phyloP scores from a whole-genome alignment of 2,329 filamentous ascomycete species.

The Fusarium siculi region DNA sequence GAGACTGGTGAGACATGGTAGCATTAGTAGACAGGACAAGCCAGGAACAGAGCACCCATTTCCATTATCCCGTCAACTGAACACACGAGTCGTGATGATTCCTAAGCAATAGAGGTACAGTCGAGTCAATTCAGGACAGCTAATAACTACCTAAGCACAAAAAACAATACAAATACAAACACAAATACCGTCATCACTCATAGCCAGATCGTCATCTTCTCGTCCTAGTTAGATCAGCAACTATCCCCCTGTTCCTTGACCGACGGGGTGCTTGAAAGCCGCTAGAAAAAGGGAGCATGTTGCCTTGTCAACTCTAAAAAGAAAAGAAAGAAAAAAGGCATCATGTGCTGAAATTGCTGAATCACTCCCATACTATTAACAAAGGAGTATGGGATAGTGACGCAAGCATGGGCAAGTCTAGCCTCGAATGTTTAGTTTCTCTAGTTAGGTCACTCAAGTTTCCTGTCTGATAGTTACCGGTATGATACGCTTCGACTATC shows the following conservation, averaged over 20 bases:
- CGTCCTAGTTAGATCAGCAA: constrained; percentile 14
- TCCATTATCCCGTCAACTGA: constrained; percentile 5
- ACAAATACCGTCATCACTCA: constrained; percentile 27
- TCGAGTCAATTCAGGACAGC: neutral
- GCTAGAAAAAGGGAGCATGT: constrained; percentile 22
- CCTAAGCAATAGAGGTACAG: neutral
- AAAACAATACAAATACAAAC: constrained; percentile 5
- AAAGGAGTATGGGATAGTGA: constrained; percentile 1
- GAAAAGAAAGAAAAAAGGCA: neutral
- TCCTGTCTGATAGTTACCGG: neutral
- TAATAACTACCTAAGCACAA: neutral
- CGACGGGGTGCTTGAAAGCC: constrained; percentile 2
- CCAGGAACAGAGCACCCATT: constrained; percentile 11
- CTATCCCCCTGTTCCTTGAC: constrained; percentile 10
- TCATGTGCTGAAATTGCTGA: neutral
- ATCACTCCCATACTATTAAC: neutral
- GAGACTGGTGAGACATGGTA: neutral
- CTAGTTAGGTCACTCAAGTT: neutral
- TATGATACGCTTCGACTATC: constrained; percentile 9
- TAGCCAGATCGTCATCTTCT: constrained; percentile 24
- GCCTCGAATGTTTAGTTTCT: neutral
- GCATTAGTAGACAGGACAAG: neutral
- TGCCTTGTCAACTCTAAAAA: constrained; percentile 26
- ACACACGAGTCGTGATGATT: neutral
- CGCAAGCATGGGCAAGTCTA: constrained; percentile 3